Evolutionary conservation across 2,329 filamentous ascomycete genomes (phyloP), one percentile per base, ranked within the genome.

Genomic region (Leptodontidium sp.): DNA sequence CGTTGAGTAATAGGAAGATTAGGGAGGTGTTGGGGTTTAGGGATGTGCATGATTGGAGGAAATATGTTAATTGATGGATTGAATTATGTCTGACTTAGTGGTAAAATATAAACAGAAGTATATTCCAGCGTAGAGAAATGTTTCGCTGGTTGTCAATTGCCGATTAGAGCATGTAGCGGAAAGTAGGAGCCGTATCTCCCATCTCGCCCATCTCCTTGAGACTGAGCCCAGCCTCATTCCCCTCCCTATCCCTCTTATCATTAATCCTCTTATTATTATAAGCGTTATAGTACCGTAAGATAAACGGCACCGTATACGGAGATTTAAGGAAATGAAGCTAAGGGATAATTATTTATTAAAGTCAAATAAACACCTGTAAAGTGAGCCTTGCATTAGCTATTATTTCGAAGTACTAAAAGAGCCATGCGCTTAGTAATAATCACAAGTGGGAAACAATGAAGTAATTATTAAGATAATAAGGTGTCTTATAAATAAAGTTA

Each of bases 1-100:
- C 88, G 32, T 77, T 90, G 73, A 86, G 83, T 61, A 91, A 90
- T 74, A 78, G 80, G 73, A 90, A 90, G 81, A 87, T 88, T 50
- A 82, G 81, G 62, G 84, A 87, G 55, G 79, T 90, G 63, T 73
- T 90, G 66, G 87, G 87, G 0, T 90, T 88, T 75, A 81, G 82
- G 73, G 87, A 90, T 72, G 81, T 85, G 62, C 86, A 89, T 77
- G 79, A 87, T 69, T 89, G 87, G 86, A 72, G 69, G 63, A 73
- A 71, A 17, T 73, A 75, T 71, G 71, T 72, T 1, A 62, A 63
- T 43, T 65, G 29, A 64, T 43, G 38, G 47, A 5, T 32, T 26
- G 40, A n/a, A n/a, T 11, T 8, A 40, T 35, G 11, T 26, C 32
- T 24, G 47, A 8, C 47, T 21, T 21, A 1, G 9, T 5, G 21